A percentile compares a stretch with the other conserved stretches of the same genome.
These are phyloP conservation scores for Selaginella tamariscina DNA, from an alignment of 75 land plant genomes.

Conservation along the genomic window DNA sequence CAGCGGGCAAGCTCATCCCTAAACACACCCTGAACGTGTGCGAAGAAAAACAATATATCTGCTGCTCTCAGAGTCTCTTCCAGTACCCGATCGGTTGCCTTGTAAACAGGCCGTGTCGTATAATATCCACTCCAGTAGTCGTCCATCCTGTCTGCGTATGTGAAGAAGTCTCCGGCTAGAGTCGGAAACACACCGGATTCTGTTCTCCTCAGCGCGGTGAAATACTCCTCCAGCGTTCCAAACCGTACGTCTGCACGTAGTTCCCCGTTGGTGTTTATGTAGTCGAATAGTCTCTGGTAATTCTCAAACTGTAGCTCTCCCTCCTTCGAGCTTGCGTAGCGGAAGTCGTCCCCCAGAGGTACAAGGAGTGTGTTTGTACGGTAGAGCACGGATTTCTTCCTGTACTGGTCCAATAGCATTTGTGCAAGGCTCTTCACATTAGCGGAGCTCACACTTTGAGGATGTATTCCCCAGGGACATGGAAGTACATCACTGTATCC, in stretches of 20 bases:
- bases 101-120: not conserved
- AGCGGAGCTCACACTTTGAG: constrained; percentile 45
- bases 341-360: constrained; percentile 99
- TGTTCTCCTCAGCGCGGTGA: constrained; percentile 61
- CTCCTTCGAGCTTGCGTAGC: constrained; percentile 64
- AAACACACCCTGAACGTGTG: not conserved
- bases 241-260: constrained; percentile 73
- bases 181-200: constrained; percentile 67
- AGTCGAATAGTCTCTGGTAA: constrained; percentile 79
- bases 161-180: constrained; percentile 94
- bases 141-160: constrained; percentile 86
- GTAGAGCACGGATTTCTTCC: constrained; percentile 84
- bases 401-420: constrained; percentile 77
- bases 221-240: constrained; percentile 93
- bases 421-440: constrained; percentile 81
- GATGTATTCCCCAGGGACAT: constrained; percentile 85
- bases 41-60: not conserved
- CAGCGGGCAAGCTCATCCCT: constrained; percentile 28
- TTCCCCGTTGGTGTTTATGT: constrained; percentile 58
- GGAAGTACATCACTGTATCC: constrained; percentile 17
- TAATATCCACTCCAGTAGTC: constrained; percentile 99
- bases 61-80: constrained; percentile 4
- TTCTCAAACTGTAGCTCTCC: constrained; percentile 86
- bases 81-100: not conserved
- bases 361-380: constrained; percentile 79